A percentile compares a stretch with the other conserved stretches of the same genome.
Evolutionary conservation across 2,329 filamentous ascomycete species (phyloP).

Genomic region (Ophiostoma novo-ulmi): DNA sequence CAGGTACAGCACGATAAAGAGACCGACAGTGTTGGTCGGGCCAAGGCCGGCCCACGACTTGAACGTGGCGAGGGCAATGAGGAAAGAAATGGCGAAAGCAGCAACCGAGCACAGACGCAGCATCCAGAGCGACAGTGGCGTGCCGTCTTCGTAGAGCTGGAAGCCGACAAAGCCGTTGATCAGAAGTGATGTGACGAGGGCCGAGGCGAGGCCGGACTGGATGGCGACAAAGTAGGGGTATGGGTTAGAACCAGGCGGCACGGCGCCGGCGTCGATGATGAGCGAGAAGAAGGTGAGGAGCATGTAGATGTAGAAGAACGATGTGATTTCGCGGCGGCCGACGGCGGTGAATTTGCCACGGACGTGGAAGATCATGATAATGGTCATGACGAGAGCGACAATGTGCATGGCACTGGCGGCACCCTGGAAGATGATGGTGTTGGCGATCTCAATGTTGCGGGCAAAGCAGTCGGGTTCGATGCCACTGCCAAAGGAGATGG

Average conservation of each 20-base stretch:
- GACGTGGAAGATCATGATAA: conserved; percentile 95
- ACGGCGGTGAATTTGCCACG: conserved; percentile 97
- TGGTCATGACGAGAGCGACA: conserved; percentile 81
- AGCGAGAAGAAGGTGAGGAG: conserved; percentile 83
- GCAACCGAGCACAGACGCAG: conserved; percentile 69
- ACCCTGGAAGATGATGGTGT: conserved; percentile 96
- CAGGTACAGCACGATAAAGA: conserved; percentile 90
- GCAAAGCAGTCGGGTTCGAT: conserved; percentile 91
- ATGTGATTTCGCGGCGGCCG: conserved; percentile 67
- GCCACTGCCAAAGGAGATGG: conserved; percentile 62
- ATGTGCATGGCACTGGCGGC: conserved; percentile 92
- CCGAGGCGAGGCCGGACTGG: conserved; percentile 78
- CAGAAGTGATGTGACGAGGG: conserved; percentile 79
- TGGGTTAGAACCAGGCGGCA: conserved; percentile 71
- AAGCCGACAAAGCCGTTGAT: conserved; percentile 99
- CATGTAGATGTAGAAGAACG: conserved; percentile 97
- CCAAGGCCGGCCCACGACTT: conserved; percentile 82
- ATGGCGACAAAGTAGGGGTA: conserved; percentile 90
- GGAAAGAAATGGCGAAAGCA: conserved; percentile 82
- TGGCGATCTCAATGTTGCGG: conserved; percentile 89
- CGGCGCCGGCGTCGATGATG: conserved; percentile 85
- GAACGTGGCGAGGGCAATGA: conserved; percentile 87
- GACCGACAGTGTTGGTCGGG: conserved; percentile 77
- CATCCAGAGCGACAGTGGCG: conserved; percentile 87
- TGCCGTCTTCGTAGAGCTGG: conserved; percentile 96